phyloP scores from a whole-genome alignment of 768 basidiomycete genomes.

The Lyophyllum atratum region DNA sequence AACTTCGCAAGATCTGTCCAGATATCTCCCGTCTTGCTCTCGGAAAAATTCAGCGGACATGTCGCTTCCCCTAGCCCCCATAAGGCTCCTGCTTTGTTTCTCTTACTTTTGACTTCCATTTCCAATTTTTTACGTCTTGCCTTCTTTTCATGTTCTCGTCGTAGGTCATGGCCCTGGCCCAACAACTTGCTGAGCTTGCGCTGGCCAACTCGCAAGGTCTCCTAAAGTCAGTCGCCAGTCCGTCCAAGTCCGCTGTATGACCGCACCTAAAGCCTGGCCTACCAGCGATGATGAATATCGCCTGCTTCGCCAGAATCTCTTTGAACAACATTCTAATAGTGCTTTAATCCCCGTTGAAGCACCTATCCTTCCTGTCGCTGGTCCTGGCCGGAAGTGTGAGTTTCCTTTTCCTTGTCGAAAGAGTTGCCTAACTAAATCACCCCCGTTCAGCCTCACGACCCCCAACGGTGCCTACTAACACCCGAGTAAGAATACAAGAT shows the following conservation, averaged over 20 bases:
- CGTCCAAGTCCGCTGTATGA: not conserved
- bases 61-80: not conserved
- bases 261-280: not conserved
- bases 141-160: slow-evolving; percentile 23
- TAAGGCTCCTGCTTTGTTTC: not conserved
- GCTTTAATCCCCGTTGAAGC: slow-evolving; percentile 29
- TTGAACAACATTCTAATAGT: slow-evolving; percentile 54
- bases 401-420: not conserved
- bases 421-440: not conserved
- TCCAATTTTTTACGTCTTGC: slow-evolving; percentile 5
- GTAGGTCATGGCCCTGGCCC: slow-evolving; percentile 50
- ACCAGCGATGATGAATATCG: slow-evolving; percentile 75
- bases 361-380: slow-evolving; percentile 29
- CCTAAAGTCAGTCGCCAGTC: slow-evolving; percentile 49
- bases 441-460: slow-evolving; percentile 1
- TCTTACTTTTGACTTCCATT: not conserved
- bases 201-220: slow-evolving; percentile 65
- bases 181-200: slow-evolving; percentile 69
- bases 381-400: slow-evolving; percentile 17
- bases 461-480: not conserved
- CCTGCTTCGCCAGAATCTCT: slow-evolving; percentile 65
- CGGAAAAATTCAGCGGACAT: not conserved
- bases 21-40: not conserved
- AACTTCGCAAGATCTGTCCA: slow-evolving; percentile 14
- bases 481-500: slow-evolving; percentile 8